Evolutionary conservation across 2,329 filamentous ascomycete species (phyloP), one percentile per base, ranked within the genome.

Genomic region (Neonectria punicea): DNA sequence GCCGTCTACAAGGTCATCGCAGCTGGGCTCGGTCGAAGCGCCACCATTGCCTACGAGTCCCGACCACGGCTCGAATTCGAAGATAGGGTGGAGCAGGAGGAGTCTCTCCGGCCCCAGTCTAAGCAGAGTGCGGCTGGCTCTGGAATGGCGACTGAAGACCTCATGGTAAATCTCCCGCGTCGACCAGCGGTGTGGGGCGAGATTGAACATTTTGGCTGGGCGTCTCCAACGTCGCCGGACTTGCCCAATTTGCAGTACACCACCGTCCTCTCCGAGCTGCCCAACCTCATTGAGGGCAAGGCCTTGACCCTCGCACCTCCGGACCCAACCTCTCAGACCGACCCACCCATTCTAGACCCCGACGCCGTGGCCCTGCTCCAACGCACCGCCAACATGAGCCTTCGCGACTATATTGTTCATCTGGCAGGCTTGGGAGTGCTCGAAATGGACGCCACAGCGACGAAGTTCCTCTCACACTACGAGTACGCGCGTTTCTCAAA

Each of bases 181-280:
- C 76, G 87, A 82, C 68, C 74, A n/a, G 79, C 84, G 2, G 82
- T 88, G 22, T 98, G 95, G 95, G 93, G 93, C 22, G 82, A 88
- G n/a, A 89, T 98, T 57, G 88, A 92, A 65, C 96, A 99, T 76
- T 84, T 89, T 16, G 96, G 95, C 56, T 98, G 96, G 95, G 91
- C 92, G 2, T 92, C 93, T 2, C 95, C 95, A 6, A 86, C 87
- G 32, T 91, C 89, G 1, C 82, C 87, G 9, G 92, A 96, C 74
- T 81, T 96, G 18, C 90, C 93, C 5, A 89, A 93, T 74, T 81
- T 98, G n/a, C 90, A 97, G 69, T 98, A 97, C 78, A 86, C 85
- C 71, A 89, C 89, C 2, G 93, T 99, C 25, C 84, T 98, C 18
- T 85, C 87, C 41, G 95, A 98, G 79, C 84, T 99, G 25, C 93